phyloP scores from a whole-genome alignment of 2,329 filamentous ascomycete species.

The Epichloe festucae region DNA sequence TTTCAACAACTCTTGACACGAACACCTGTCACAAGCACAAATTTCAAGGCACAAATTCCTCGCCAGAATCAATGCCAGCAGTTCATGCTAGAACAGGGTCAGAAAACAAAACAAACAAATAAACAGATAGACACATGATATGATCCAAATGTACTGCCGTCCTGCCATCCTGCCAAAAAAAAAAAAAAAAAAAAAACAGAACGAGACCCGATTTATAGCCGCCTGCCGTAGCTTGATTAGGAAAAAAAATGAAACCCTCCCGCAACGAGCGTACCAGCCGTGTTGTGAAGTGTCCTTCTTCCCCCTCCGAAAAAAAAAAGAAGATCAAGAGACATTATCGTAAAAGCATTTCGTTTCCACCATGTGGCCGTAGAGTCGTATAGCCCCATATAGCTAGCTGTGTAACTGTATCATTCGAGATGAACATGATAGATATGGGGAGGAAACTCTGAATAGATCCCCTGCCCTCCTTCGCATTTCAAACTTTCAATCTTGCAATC shows the following conservation, averaged over 20 bases:
- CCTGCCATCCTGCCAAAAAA: neutral
- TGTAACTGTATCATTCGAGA: neutral
- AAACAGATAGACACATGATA: neutral
- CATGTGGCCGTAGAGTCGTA: neutral
- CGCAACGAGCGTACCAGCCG: constrained; percentile 4
- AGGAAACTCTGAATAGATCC: neutral
- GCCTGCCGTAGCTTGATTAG: neutral
- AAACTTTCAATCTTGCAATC: neutral
- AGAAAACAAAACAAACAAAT: neutral
- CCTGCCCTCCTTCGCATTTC: neutral
- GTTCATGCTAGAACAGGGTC: neutral
- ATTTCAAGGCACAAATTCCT: neutral
- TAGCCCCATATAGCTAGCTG: neutral
- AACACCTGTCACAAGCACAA: neutral
- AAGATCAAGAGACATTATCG: constrained; percentile 5
- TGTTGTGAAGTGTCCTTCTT: neutral
- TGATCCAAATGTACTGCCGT: neutral
- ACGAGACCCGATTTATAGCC: neutral
- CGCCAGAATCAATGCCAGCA: neutral
- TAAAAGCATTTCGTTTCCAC: constrained; percentile 2
- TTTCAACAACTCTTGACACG: neutral
- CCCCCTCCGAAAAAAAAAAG: neutral
- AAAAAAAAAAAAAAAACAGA: neutral
- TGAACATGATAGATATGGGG: neutral
- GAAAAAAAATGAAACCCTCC: neutral